phyloP scores from a whole-genome alignment of 2,329 filamentous ascomycete genomes.

The Fusarium sp. region DNA sequence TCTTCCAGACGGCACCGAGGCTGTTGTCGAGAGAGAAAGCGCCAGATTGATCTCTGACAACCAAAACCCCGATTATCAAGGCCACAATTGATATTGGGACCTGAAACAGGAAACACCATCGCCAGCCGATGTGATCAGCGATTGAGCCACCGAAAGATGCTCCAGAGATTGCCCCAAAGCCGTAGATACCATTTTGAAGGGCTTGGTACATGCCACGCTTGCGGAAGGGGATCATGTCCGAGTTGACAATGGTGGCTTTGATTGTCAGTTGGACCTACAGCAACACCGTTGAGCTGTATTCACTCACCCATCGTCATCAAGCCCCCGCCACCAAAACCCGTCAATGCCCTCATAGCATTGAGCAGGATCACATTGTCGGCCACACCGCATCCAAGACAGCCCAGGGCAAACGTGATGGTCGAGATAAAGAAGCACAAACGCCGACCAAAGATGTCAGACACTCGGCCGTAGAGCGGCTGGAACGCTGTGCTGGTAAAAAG shows the following conservation, averaged over 20 bases:
- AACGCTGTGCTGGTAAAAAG: constrained; percentile 76
- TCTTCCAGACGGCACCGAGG: constrained; percentile 57
- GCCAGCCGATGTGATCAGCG: constrained; percentile 72
- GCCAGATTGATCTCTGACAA: constrained; percentile 57
- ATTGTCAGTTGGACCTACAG: background rate
- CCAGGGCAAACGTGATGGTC: constrained; percentile 67
- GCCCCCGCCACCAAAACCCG: constrained; percentile 75
- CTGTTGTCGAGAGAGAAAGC: constrained; percentile 44
- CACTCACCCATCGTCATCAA: constrained; percentile 73
- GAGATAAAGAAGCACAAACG: constrained; percentile 71
- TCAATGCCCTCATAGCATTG: constrained; percentile 71
- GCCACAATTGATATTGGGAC: constrained; percentile 67
- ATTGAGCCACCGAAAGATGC: constrained; percentile 72
- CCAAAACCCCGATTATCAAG: constrained; percentile 61
- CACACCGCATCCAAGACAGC: constrained; percentile 71
- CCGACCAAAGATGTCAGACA: constrained; percentile 75
- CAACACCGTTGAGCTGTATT: constrained; percentile 19
- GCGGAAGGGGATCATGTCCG: constrained; percentile 68
- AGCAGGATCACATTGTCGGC: constrained; percentile 66
- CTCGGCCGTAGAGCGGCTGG: constrained; percentile 74
- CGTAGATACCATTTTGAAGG: constrained; percentile 67
- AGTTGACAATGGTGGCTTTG: constrained; percentile 63
- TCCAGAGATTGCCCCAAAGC: constrained; percentile 69
- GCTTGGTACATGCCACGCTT: constrained; percentile 68
- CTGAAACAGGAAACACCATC: constrained; percentile 72